Percentiles rank a stretch among this genome's conserved stretches.
Evolutionary conservation across 192 early-diverging fungal genomes (phyloP).

Genomic region (Fimicolochytrium jonesii): DNA sequence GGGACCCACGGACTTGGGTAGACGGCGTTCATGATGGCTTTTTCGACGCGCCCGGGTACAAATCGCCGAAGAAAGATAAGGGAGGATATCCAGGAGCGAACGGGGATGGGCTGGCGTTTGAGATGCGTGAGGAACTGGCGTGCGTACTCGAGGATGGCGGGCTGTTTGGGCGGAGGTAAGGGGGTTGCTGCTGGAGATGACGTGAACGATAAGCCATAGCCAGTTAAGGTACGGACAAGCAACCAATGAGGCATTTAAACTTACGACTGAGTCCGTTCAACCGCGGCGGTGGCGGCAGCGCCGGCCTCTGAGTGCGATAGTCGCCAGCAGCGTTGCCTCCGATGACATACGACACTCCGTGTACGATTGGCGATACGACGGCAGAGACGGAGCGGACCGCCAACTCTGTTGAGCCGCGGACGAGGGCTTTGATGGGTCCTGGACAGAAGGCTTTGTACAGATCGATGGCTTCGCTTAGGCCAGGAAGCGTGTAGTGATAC

Average conservation of each 20-base stretch:
- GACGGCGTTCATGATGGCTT: constrained; percentile 34
- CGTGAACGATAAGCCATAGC: too few species aligned
- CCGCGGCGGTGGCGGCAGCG: too few species aligned
- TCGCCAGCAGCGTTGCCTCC: background rate
- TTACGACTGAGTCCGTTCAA: too few species aligned
- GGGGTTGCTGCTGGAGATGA: too few species aligned
- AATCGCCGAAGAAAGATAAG: constrained; percentile 29
- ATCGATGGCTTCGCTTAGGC: constrained; percentile 34
- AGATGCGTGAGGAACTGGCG: constrained; percentile 27
- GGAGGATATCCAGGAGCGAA: constrained; percentile 24
- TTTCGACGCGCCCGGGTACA: constrained; percentile 33
- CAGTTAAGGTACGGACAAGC: too few species aligned
- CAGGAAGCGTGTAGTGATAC: constrained; percentile 36
- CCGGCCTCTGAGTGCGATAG: constrained; percentile 4
- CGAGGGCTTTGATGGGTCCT: constrained; percentile 14
- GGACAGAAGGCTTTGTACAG: constrained; percentile 36
- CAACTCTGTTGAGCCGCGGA: constrained; percentile 15
- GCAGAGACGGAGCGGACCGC: constrained; percentile 24
- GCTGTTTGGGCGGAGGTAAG: background rate
- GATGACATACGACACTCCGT: constrained; percentile 4
- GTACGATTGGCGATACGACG: constrained; percentile 24
- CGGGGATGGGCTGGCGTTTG: constrained; percentile 34
- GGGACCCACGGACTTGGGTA: constrained; percentile 44
- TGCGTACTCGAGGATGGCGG: background rate
- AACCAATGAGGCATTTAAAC: too few species aligned